phyloP scores from a whole-genome alignment of 129 eudicot genomes.

The Flaveria bidentis region DNA sequence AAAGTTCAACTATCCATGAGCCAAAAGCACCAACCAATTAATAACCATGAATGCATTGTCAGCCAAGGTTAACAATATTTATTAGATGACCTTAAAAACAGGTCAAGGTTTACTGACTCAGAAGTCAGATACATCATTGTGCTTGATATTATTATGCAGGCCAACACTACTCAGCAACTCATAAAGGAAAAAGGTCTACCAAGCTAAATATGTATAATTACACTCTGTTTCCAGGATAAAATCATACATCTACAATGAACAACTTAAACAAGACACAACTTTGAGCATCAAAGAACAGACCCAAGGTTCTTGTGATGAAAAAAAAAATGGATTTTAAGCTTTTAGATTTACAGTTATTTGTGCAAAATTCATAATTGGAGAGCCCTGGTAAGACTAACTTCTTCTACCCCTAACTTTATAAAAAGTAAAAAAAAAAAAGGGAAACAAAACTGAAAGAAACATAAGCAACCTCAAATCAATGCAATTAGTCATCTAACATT shows the following conservation, averaged over 20 bases:
- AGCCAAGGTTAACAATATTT: conserved; percentile 13
- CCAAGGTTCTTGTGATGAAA: neutral
- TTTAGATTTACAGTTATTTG: neutral
- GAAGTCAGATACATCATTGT: conserved; percentile 23
- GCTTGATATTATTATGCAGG: conserved; percentile 26
- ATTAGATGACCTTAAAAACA: neutral
- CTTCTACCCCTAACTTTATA: too few relatives aligned
- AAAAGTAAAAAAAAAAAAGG: too few relatives aligned
- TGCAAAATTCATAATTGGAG: neutral
- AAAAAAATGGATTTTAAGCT: neutral
- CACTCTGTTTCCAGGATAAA: conserved; percentile 12
- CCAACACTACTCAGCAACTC: conserved; percentile 14
- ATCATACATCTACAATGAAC: conserved; percentile 7
- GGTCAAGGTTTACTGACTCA: conserved; percentile 20
- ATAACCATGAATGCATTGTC: conserved; percentile 8
- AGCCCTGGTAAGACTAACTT: neutral
- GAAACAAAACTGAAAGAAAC: too few relatives aligned
- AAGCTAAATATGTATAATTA: conserved; percentile 6
- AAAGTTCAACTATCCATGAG: conserved; percentile 12
- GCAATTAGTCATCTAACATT: conserved; percentile 31
- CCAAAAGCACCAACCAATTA: conserved; percentile 18
- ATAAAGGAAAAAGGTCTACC: conserved; percentile 19
- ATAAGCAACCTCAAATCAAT: conserved; percentile 49
- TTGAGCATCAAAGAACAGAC: neutral
- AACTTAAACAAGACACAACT: conserved; percentile 20